Base-by-base conservation (phyloP, 2,329 filamentous ascomycete genomes). In the Trichoderma lentiforme region DNA sequence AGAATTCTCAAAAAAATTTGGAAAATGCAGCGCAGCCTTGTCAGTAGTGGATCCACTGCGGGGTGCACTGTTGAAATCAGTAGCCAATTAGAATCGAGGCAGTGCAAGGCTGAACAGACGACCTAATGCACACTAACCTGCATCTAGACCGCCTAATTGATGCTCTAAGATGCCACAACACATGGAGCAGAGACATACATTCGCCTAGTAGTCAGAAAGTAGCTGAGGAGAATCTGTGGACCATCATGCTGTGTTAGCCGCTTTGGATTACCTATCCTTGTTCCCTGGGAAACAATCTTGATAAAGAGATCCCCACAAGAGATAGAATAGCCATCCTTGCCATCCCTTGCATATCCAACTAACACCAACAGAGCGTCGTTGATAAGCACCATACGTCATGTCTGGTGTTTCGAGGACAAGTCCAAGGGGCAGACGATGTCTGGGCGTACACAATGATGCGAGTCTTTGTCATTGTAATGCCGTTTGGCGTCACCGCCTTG, bases 11-110 rank as follows among this genome's bases (percentile, higher is more conserved):
- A 64, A 70, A 73, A 64, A 36, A 28, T 65, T 73, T 73, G 62
- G 73, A 58, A 58, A 21, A 56, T 26, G n/a, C 43, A 32, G 36
- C 43, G 71, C 63, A 74, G 73, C 73, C 73, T 74, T 62, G 73
- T 32, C 24, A 58, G 43, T 24, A 7, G 4, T 5, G 21, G 66
- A 39, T n/a, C 73, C 71, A 73, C 73, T 71, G 73, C 63, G 73
- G 73, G 73, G 62, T 34, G 34, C 28, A 18, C n/a, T n/a, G 36
- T 6, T 15, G 32, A 64, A 32, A 63, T 2, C 11, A 3, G 9
- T 1, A 6, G 21, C 73, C 73, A 74, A 74, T 74, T 26, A 30
- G 18, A 43, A 21, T 1, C 6, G 3, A 15, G 5, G 1, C 3
- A 4, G 4, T 4, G 47, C 69, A 58, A 73, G 72, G 72, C 72